Conservation (phyloP, 495 filamentous ascomycete species). For the Neurospora sublineolata region DNA sequence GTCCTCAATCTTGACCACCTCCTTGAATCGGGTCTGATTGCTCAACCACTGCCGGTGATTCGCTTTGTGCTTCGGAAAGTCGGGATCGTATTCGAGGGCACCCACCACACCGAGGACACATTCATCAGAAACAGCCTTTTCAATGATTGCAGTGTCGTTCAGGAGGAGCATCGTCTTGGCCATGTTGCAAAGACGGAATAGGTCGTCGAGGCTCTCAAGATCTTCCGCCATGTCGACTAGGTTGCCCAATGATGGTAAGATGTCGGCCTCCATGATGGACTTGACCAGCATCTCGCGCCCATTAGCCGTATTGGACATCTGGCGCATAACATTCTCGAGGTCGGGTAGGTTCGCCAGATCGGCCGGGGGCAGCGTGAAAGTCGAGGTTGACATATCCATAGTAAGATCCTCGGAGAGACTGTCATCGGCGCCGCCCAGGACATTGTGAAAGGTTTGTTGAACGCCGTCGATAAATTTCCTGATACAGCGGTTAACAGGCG, state of each 20-base stretch:
- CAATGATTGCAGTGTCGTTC: slow-evolving; percentile 89
- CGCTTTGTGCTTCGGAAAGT: slow-evolving; percentile 96
- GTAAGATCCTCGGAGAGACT: slow-evolving; percentile 73
- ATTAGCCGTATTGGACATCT: slow-evolving; percentile 55
- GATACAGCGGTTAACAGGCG: slow-evolving; percentile 9
- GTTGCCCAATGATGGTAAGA: slow-evolving; percentile 78
- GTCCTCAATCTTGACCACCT: slow-evolving; percentile 88
- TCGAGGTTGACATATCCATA: slow-evolving; percentile 53
- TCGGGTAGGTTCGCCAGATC: slow-evolving; percentile 71
- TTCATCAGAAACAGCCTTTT: slow-evolving; percentile 81
- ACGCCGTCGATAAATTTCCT: slow-evolving; percentile 88
- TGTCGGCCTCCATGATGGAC: slow-evolving; percentile 71
- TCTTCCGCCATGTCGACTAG: slow-evolving; percentile 81
- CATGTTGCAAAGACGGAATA: slow-evolving; percentile 91
- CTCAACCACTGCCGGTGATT: slow-evolving; percentile 91
- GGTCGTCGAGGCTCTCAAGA: slow-evolving; percentile 69
- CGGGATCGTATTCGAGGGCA: slow-evolving; percentile 94
- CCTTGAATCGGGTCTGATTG: slow-evolving; percentile 82
- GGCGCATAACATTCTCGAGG: slow-evolving; percentile 69
- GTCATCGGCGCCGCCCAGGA: slow-evolving; percentile 57
- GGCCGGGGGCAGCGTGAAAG: slow-evolving; percentile 59
- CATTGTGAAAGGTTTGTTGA: slow-evolving; percentile 47
- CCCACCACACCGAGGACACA: slow-evolving; percentile 88
- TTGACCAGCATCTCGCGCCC: slow-evolving; percentile 87
- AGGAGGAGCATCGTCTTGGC: slow-evolving; percentile 93